Base-by-base conservation (phyloP, 2,329 filamentous ascomycete genomes). In the Cercospora sp. region DNA sequence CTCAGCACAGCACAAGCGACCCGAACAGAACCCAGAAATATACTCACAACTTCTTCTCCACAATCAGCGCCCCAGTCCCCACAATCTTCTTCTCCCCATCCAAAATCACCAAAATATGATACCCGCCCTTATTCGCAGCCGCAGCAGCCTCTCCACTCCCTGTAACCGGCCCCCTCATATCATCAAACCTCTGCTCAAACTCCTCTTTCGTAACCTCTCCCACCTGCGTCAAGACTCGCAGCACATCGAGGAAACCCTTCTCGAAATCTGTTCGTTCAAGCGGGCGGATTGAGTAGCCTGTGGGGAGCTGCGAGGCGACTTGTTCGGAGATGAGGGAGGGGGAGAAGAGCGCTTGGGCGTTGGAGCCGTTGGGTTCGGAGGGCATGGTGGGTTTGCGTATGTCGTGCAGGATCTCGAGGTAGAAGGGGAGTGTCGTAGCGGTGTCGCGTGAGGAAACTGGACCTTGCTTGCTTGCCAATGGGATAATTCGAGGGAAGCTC, bases 201-300 rank as follows among this genome's bases (percentile, higher is more conserved):
- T 88, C 85, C 68, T 88, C 86, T 78, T 91, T 86, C 59, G 85
- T 86, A 73, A 97, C 90, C 69, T 97, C 93, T 71, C 95, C 95
- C 26, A 98, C 94, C 7, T 92, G 95, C 2, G 95, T 98, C 75
- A 99, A 85, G 42, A 97, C 93, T 57, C 93, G 89, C 71, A 99
- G 84, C 69, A 95, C 94, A 77, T 97, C 93, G 74, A 99, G 89
- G 80, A 97, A 97, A 70, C 93, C 93, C 36, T 85, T 86, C 66
- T 87, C 83, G 81, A 90, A 97, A 82, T 99, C 95, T 75, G 85
- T 86, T 73, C 87, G 87, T 74, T 90, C 88, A 60, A 98, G 85
- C 0, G 94, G 89, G 28, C 95, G 93, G 77, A 96, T 87, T 30
- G 85, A 87, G 84, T 98, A 98, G 75, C 91, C 90, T 74, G 89